Base-by-base conservation (phyloP, 2,329 filamentous ascomycete species). In the Diaporthe longicolla region DNA sequence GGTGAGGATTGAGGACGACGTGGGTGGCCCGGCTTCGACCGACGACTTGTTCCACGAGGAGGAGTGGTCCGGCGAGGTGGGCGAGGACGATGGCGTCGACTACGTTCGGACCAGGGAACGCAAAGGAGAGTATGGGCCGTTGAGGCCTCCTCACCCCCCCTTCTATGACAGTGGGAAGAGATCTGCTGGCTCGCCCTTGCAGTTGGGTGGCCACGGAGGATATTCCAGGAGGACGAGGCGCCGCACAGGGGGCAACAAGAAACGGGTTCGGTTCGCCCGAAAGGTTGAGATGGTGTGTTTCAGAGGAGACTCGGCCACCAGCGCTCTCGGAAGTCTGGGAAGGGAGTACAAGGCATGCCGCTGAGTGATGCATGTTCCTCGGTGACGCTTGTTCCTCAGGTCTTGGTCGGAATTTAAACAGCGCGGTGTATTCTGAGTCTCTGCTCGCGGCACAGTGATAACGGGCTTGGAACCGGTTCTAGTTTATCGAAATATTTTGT, bases 211-310 rank as follows among this genome's bases (percentile, higher is more conserved):
- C 35, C 3, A 26, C 26, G 59, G 59, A 26, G 19, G 4, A 48
- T 9, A 9, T 10, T 6, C 17, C 8, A 8, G 63, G 11, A 52
- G 58, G 26, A 43, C 13, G 37, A 24, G 13, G 29, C 43, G n/a
- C 1, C 43, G 37, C n/a, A 24, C 17, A 17, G 48, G 19, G 13
- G 58, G 32, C 10, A 63, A 45, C 6, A 63, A 63, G 70, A 71
- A 71, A 24, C 70, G 11, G 3, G 70, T 71, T 13, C 70, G 57
- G 10, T 71, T 71, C 13, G 48, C 70, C 4, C 32, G 45, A 0
- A 43, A 35, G 5, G 48, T 45, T 35, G 70, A 63, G 45, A 58
- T 71, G 57, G 21, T 59, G 45, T 32, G 43, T 45, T 71, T 55
- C 57, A n/a, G 35, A 24, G n/a, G 40, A 13, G 17, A 71, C 70